Conservation (phyloP, 2,329 filamentous ascomycete species). For the Beauveria asiatica region DNA sequence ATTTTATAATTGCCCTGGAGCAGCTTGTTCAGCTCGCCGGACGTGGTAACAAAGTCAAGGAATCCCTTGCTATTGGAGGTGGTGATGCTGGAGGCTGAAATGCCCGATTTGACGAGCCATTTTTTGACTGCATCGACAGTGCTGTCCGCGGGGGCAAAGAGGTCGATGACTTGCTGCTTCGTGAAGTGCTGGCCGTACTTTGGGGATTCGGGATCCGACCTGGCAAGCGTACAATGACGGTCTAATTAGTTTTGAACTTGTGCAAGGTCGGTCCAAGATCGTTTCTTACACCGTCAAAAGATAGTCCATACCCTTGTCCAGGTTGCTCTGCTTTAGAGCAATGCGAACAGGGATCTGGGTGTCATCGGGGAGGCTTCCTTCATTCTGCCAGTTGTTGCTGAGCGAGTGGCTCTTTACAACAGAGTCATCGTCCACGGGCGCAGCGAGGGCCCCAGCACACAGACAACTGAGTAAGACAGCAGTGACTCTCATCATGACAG, state of each 20-base stretch:
- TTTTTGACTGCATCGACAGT: slow-evolving; percentile 40
- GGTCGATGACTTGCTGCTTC: not conserved
- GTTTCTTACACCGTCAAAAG: not conserved
- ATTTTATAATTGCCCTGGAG: slow-evolving; percentile 6
- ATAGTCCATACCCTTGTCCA: not conserved
- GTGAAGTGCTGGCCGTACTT: slow-evolving; percentile 7
- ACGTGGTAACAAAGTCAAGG: slow-evolving; percentile 12
- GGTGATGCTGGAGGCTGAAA: slow-evolving; percentile 35
- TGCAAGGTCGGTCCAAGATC: not conserved
- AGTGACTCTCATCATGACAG: not conserved
- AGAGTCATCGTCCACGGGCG: not conserved
- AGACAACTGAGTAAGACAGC: not conserved
- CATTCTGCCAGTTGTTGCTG: not conserved
- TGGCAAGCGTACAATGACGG: not conserved
- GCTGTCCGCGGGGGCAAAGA: slow-evolving; percentile 20
- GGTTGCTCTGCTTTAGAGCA: not conserved
- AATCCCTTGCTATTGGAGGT: slow-evolving; percentile 43
- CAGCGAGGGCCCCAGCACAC: not conserved
- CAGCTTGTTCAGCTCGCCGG: slow-evolving; percentile 29
- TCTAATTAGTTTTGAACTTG: not conserved
- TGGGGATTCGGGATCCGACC: not conserved
- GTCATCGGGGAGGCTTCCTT: not conserved
- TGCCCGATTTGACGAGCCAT: slow-evolving; percentile 46
- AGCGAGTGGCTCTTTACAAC: not conserved
- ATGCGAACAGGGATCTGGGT: slow-evolving; percentile 2